Percentiles rank a stretch among this genome's conserved stretches.
Conservation (phyloP, 1,139 yeast species). For the Pichia sp. region DNA sequence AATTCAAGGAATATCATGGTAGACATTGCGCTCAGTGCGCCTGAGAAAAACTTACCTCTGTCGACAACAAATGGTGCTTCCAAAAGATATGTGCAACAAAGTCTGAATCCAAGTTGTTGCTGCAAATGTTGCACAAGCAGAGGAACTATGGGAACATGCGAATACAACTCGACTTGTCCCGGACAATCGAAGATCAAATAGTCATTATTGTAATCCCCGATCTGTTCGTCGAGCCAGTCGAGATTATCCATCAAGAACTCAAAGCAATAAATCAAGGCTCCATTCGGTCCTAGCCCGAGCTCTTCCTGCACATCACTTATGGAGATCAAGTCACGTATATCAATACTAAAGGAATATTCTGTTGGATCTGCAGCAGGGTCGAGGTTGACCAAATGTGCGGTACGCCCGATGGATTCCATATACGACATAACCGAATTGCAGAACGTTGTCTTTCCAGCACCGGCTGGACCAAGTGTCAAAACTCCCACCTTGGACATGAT, state of each 20-base stretch:
- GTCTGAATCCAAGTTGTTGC: slow-evolving; percentile 69
- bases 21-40: slow-evolving; percentile 95
- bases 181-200: slow-evolving; percentile 95
- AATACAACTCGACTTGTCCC: slow-evolving; percentile 93
- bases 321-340: slow-evolving; percentile 85
- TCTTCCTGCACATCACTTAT: slow-evolving; percentile 97
- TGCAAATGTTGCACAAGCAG: slow-evolving; percentile 79
- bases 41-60: slow-evolving; percentile 86
- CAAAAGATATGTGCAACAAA: slow-evolving; percentile 87
- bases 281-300: slow-evolving; percentile 90
- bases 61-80: slow-evolving; percentile 95
- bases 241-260: slow-evolving; percentile 80
- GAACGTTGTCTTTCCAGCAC: slow-evolving; percentile 91
- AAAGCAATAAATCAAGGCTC: slow-evolving; percentile 89
- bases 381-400: slow-evolving; percentile 89
- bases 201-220: slow-evolving; percentile 91
- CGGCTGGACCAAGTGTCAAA: slow-evolving; percentile 95
- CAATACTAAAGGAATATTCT: slow-evolving; percentile 88
- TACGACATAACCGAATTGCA: slow-evolving; percentile 83
- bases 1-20: slow-evolving; percentile 93
- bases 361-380: slow-evolving; percentile 98
- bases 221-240: slow-evolving; percentile 95
- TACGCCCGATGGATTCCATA: slow-evolving; percentile 84
- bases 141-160: slow-evolving; percentile 92
- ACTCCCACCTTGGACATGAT: slow-evolving; percentile 92